phyloP scores from a whole-genome alignment of 169 alveolate genomes.

The Cardiosporidium cionae region DNA sequence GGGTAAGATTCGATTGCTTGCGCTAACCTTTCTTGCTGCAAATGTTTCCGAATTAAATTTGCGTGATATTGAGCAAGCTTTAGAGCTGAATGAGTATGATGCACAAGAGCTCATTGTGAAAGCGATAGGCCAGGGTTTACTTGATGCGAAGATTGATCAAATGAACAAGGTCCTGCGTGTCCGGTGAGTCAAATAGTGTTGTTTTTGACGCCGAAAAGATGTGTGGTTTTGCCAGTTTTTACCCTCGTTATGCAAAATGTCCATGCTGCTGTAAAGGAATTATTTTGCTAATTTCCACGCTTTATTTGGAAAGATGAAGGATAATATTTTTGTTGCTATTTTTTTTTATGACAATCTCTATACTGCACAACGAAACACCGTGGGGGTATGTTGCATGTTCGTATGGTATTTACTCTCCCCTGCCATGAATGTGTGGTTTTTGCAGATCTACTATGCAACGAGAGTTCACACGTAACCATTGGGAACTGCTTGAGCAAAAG shows the following conservation, averaged over 20 bases:
- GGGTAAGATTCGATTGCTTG: conserved; percentile 25
- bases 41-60: conserved; percentile 6
- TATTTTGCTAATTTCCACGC: not conserved
- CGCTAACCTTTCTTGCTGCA: conserved; percentile 28
- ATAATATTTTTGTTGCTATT: not conserved
- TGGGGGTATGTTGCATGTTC: not conserved
- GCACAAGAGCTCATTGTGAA: conserved; percentile 32
- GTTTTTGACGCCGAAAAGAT: not conserved
- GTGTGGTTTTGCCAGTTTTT: not conserved
- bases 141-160: conserved; percentile 40
- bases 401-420: not conserved
- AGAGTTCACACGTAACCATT: conserved; percentile 19
- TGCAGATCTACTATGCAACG: conserved; percentile 30
- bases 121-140: conserved; percentile 27
- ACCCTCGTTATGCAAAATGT: not conserved
- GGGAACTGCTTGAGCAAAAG: conserved; percentile 8
- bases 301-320: not conserved
- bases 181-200: not conserved
- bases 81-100: conserved; percentile 6
- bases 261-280: too few species aligned
- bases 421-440: not conserved
- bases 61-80: conserved; percentile 3
- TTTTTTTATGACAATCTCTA: not conserved
- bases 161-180: conserved; percentile 15
- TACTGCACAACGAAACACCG: not conserved